These are phyloP conservation scores for Apiospora arundinis DNA, from an alignment of 2,329 filamentous ascomycete genomes.

Conservation along the genomic window DNA sequence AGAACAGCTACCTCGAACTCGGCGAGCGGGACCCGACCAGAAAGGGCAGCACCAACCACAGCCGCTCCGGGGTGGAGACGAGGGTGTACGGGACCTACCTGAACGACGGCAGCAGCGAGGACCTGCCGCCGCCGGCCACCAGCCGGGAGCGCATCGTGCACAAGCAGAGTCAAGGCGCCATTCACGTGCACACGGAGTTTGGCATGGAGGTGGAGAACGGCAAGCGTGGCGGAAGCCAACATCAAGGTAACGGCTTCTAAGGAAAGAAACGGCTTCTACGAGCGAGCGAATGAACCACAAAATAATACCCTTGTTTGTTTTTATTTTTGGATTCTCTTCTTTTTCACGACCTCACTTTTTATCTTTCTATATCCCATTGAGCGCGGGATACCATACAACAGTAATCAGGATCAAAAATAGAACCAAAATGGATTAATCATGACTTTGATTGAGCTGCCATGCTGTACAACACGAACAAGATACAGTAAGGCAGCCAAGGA, in stretches of 20 bases:
- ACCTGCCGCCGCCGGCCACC: not conserved
- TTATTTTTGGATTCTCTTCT: not conserved
- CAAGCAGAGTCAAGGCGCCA: not conserved
- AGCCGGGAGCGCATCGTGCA: slow-evolving; percentile 8
- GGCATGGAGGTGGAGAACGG: not conserved
- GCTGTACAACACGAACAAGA: too few relatives aligned
- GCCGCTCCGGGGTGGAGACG: slow-evolving; percentile 1
- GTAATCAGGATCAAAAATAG: not conserved
- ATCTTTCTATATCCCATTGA: slow-evolving; percentile 1
- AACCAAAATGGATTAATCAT: not conserved
- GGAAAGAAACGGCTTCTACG: not conserved
- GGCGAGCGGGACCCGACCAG: not conserved
- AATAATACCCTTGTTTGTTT: not conserved
- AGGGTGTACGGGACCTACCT: not conserved
- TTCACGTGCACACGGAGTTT: not conserved
- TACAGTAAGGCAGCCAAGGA: too few relatives aligned
- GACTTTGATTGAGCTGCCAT: not conserved
- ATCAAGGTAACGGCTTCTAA: not conserved
- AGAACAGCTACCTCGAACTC: slow-evolving; percentile 7
- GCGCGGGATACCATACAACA: slow-evolving; percentile 9
- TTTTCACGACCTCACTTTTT: not conserved
- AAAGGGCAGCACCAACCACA: not conserved
- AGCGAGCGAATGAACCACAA: not conserved
- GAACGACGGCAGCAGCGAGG: not conserved
- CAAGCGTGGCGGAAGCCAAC: not conserved